Conservation (phyloP, 805 yeast species). For the Metschnikowia proteae region DNA sequence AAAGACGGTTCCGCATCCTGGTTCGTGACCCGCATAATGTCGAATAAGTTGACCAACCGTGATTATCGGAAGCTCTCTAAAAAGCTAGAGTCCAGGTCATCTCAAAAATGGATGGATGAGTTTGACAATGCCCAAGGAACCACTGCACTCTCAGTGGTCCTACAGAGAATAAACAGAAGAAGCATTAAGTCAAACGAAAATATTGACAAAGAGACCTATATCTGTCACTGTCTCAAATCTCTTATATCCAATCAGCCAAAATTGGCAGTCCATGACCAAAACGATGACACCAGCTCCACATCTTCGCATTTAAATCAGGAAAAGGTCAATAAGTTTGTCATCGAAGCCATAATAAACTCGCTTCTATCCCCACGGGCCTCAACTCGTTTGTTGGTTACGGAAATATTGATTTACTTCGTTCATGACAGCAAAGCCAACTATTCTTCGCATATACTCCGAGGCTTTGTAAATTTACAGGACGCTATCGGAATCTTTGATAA, state of each 20-base stretch:
- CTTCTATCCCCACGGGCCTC: constrained; percentile 38
- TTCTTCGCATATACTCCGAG: constrained; percentile 27
- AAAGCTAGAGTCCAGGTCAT: constrained; percentile 24
- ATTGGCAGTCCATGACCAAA: constrained; percentile 5
- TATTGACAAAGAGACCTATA: constrained; percentile 37
- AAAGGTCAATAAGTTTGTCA: constrained; percentile 29
- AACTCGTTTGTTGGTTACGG: constrained; percentile 40
- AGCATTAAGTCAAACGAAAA: constrained; percentile 44
- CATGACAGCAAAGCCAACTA: constrained; percentile 20
- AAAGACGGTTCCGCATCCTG: constrained; percentile 41
- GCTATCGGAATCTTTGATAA: constrained; percentile 31
- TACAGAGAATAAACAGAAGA: constrained; percentile 37
- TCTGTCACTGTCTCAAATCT: constrained; percentile 36
- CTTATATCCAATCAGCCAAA: constrained; percentile 22
- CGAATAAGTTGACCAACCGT: constrained; percentile 28
- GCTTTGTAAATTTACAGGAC: constrained; percentile 34
- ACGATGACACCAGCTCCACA: constrained; percentile 6
- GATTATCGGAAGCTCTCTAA: constrained; percentile 36
- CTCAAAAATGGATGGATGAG: constrained; percentile 26
- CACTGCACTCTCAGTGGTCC: constrained; percentile 37
- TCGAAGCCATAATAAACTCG: constrained; percentile 36
- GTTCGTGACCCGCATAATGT: constrained; percentile 37
- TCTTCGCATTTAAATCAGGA: constrained; percentile 3
- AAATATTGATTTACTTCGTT: constrained; percentile 36
- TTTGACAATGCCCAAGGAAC: constrained; percentile 44